These are phyloP conservation scores for Aspergillus jensenii DNA, from an alignment of 2,329 filamentous ascomycete species.

Conservation along the genomic window DNA sequence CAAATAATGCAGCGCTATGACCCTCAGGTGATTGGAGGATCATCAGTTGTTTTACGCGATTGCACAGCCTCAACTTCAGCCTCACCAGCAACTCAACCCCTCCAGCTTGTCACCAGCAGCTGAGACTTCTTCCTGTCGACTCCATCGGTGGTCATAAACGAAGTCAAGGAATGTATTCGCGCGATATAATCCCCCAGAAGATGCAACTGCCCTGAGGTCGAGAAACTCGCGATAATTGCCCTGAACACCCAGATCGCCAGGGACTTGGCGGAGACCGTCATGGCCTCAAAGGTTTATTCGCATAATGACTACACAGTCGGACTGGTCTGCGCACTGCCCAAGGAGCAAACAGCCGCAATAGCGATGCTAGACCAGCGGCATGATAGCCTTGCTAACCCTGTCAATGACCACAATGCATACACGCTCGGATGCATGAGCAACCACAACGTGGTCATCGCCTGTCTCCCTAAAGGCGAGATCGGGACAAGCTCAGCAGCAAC, in stretches of 20 bases:
- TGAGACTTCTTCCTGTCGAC: too few relatives aligned
- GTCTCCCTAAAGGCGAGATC: slow-evolving; percentile 13
- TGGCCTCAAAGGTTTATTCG: background rate
- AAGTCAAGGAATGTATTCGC: too few relatives aligned
- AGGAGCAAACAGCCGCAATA: slow-evolving; percentile 24
- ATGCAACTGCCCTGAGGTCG: too few relatives aligned
- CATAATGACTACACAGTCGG: slow-evolving; percentile 21
- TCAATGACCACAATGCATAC: slow-evolving; percentile 19
- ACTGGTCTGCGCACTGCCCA: slow-evolving; percentile 20
- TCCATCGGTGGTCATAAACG: too few relatives aligned
- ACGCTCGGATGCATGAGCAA: slow-evolving; percentile 19
- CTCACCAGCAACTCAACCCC: too few relatives aligned
- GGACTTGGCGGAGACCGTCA: background rate
- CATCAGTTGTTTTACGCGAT: too few relatives aligned
- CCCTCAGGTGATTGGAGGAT: too few relatives aligned
- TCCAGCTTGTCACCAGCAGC: too few relatives aligned
- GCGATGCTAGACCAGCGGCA: slow-evolving; percentile 21
- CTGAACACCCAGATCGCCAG: background rate
- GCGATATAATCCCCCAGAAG: fast-evolving
- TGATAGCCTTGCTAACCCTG: background rate
- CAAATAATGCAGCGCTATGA: too few relatives aligned
- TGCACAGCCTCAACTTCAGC: too few relatives aligned
- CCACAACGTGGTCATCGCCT: slow-evolving; percentile 23
- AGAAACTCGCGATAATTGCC: too few relatives aligned
- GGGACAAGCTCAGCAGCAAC: slow-evolving; percentile 16